phyloP scores from a whole-genome alignment of 208 protist genomes.

The Trypanosomatidae sp. region DNA sequence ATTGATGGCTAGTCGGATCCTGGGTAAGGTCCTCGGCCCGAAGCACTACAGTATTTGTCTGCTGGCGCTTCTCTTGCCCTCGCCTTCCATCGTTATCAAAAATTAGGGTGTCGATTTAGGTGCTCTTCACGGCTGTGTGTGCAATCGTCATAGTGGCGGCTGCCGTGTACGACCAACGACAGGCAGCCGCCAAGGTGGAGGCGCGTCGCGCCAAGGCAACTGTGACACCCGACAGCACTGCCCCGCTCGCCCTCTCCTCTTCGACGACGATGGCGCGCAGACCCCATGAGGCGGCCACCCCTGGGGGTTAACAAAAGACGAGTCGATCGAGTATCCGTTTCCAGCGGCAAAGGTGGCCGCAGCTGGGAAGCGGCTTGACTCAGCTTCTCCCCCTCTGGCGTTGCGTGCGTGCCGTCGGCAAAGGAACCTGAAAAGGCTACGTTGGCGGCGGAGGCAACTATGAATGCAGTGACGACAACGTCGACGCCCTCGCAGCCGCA shows the following conservation, averaged over 20 bases:
- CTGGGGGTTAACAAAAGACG: slow-evolving; percentile 12
- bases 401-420: background rate
- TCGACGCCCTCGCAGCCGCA: slow-evolving; percentile 1
- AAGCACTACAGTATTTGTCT: slow-evolving; percentile 40
- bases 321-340: background rate
- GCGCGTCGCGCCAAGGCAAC: slow-evolving; percentile 1
- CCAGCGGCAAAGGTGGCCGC: background rate
- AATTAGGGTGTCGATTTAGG: slow-evolving; percentile 23
- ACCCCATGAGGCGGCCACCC: slow-evolving; percentile 24
- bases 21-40: slow-evolving; percentile 43
- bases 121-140: slow-evolving; percentile 10
- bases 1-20: slow-evolving; percentile 27
- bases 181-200: slow-evolving; percentile 21
- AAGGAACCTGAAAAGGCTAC: background rate
- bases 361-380: background rate
- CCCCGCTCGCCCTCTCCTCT: background rate
- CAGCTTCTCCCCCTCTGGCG: background rate
- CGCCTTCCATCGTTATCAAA: slow-evolving; percentile 39
- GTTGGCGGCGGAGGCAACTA: background rate
- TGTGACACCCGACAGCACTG: background rate
- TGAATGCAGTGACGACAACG: background rate
- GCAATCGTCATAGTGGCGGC: slow-evolving; percentile 13
- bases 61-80: slow-evolving; percentile 35
- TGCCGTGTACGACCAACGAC: slow-evolving; percentile 29
- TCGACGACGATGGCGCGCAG: slow-evolving; percentile 10